These are phyloP conservation scores for Tubosaeta sp. DNA, from an alignment of 768 basidiomycete genomes.

Conservation along the genomic window DNA sequence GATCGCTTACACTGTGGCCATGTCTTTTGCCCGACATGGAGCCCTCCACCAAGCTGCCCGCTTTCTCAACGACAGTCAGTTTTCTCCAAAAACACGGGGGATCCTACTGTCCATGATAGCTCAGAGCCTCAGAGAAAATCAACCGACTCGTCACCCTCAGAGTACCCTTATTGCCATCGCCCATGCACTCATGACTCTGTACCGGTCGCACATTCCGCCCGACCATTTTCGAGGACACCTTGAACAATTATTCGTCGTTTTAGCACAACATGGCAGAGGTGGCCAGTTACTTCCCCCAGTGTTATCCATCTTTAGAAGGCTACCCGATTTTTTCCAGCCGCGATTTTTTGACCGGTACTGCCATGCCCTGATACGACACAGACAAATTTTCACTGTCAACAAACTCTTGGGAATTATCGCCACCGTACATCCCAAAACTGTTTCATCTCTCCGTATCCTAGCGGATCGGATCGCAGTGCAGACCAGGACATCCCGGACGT, in stretches of 20 bases:
- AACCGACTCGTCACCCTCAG: slow-evolving; percentile 28
- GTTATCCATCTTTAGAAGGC: slow-evolving; percentile 32
- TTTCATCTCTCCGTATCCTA: slow-evolving; percentile 6
- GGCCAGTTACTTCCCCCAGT: slow-evolving; percentile 37
- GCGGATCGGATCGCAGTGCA: slow-evolving; percentile 4
- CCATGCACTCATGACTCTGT: slow-evolving; percentile 35
- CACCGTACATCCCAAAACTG: slow-evolving; percentile 9
- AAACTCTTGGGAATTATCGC: slow-evolving; percentile 26
- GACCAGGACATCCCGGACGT: slow-evolving; percentile 8
- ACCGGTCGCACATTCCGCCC: slow-evolving; percentile 31
- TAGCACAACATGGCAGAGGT: slow-evolving; percentile 37
- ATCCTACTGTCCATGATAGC: slow-evolving; percentile 38
- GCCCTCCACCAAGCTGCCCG: slow-evolving; percentile 23
- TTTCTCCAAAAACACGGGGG: slow-evolving; percentile 32
- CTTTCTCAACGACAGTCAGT: slow-evolving; percentile 31
- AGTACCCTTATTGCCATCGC: slow-evolving; percentile 32
- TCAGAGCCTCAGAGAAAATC: slow-evolving; percentile 32
- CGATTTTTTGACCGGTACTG: slow-evolving; percentile 36
- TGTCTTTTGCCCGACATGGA: slow-evolving; percentile 28
- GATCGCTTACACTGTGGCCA: slow-evolving; percentile 28
- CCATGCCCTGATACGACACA: slow-evolving; percentile 36
- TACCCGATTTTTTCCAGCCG: slow-evolving; percentile 38
- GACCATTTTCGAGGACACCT: slow-evolving; percentile 41
- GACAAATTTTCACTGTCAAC: slow-evolving; percentile 36
- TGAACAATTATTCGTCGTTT: slow-evolving; percentile 40